These are phyloP conservation scores for Eucalyptus decipiens DNA, from an alignment of 345 rosid genomes.

Conservation along the genomic window DNA sequence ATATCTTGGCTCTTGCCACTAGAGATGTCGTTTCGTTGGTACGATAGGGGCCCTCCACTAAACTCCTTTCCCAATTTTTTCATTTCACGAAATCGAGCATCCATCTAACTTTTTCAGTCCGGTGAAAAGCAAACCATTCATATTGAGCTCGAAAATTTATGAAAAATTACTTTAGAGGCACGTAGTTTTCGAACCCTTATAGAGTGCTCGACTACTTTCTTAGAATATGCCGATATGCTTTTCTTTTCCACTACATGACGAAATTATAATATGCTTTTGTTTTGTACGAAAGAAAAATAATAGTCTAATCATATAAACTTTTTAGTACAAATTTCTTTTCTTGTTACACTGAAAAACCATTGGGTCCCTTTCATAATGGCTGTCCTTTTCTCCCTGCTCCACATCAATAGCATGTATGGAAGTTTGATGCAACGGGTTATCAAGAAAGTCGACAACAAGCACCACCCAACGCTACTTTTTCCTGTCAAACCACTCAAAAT, in stretches of 20 bases:
- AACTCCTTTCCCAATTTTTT: not conserved
- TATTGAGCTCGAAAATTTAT: not conserved
- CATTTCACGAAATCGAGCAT: not conserved
- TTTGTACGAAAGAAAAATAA: not conserved
- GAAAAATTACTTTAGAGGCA: not conserved
- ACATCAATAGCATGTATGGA: not conserved
- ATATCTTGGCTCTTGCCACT: conserved; percentile 79
- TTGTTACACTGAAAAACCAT: not conserved
- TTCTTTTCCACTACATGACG: not conserved
- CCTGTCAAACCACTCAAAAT: not conserved
- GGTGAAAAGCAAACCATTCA: not conserved
- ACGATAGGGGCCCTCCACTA: not conserved
- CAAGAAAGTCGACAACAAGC: not conserved
- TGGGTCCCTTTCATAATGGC: not conserved
- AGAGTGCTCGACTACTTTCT: not conserved
- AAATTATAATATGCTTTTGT: not conserved
- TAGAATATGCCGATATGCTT: not conserved
- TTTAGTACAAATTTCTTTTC: not conserved
- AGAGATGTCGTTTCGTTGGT: conserved; percentile 71
- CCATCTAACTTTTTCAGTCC: not conserved
- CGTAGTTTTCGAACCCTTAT: not conserved
- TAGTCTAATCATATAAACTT: not conserved
- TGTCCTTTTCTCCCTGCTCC: not conserved
- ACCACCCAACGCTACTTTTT: not conserved
- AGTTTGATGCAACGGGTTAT: not conserved